Evolutionary conservation across 441 rosid genomes (phyloP).

Genomic region (Bocquillonia castaneifolia): DNA sequence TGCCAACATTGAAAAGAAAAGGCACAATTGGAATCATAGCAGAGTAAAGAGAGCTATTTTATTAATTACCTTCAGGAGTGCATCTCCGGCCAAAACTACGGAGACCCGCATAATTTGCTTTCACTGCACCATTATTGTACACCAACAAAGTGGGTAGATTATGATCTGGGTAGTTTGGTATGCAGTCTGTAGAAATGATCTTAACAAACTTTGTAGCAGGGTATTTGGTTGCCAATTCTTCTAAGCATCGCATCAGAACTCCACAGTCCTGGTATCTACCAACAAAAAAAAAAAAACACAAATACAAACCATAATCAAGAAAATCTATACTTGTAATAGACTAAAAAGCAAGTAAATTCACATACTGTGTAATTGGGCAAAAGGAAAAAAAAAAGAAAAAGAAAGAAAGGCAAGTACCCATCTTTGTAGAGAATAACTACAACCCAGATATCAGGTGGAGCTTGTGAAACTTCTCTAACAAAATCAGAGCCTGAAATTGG

Average conservation of each 20-base stretch:
- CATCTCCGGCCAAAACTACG: slow-evolving; percentile 83
- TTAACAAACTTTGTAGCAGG: slow-evolving; percentile 92
- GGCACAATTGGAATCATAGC: not conserved
- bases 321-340: not conserved
- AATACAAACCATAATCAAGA: slow-evolving; percentile 9
- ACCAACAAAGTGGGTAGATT: slow-evolving; percentile 91
- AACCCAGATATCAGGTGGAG: slow-evolving; percentile 92
- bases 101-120: slow-evolving; percentile 84
- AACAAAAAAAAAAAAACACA: not conserved
- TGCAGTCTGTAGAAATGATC: slow-evolving; percentile 93
- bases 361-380: too few species aligned
- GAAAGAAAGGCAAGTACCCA: slow-evolving; percentile 51
- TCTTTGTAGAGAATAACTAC: slow-evolving; percentile 89
- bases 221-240: slow-evolving; percentile 76
- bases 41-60: not conserved
- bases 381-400: too few species aligned
- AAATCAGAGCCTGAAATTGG: slow-evolving; percentile 91
- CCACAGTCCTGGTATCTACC: slow-evolving; percentile 68
- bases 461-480: slow-evolving; percentile 85
- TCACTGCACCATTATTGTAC: slow-evolving; percentile 82
- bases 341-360: not conserved
- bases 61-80: slow-evolving; percentile 79
- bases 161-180: slow-evolving; percentile 88
- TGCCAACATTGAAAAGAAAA: not conserved
- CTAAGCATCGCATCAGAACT: slow-evolving; percentile 66